Conservation (phyloP, 202 grass and related monocot species). For the Eragrostis tef region DNA sequence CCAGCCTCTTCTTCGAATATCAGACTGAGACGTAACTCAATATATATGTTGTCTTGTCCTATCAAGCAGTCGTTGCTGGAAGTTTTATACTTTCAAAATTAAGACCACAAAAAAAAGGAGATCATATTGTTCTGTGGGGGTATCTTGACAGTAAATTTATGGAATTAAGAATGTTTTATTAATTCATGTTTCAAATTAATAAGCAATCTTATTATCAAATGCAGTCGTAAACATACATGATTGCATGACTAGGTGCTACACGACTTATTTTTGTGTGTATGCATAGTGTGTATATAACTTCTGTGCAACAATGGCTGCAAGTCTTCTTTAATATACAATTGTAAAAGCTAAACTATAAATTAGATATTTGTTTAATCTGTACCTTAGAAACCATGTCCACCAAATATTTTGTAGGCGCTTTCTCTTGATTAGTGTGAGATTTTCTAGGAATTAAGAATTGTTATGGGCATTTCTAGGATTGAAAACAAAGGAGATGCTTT, state of each 20-base stretch:
- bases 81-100: background rate
- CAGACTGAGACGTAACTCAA: background rate
- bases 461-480: background rate
- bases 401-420: background rate
- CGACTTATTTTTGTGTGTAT: background rate
- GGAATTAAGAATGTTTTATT: background rate
- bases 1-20: slow-evolving; percentile 9
- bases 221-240: background rate
- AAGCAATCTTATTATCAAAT: background rate
- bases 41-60: slow-evolving; percentile 23
- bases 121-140: background rate
- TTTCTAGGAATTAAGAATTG: background rate
- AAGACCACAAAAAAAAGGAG: background rate
- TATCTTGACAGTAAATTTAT: slow-evolving; percentile 9
- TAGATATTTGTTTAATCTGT: slow-evolving; percentile 5
- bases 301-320: background rate
- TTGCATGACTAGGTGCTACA: background rate
- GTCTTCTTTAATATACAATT: background rate
- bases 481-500: background rate
- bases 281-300: background rate
- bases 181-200: background rate
- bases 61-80: background rate
- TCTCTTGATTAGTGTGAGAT: background rate
- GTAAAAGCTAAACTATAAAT: background rate
- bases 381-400: background rate